A percentile compares a stretch with the other conserved stretches of the same genome.
These are phyloP conservation scores for Phytophthora melonis DNA, from an alignment of 352 stramenopile genomes.

Conservation along the genomic window DNA sequence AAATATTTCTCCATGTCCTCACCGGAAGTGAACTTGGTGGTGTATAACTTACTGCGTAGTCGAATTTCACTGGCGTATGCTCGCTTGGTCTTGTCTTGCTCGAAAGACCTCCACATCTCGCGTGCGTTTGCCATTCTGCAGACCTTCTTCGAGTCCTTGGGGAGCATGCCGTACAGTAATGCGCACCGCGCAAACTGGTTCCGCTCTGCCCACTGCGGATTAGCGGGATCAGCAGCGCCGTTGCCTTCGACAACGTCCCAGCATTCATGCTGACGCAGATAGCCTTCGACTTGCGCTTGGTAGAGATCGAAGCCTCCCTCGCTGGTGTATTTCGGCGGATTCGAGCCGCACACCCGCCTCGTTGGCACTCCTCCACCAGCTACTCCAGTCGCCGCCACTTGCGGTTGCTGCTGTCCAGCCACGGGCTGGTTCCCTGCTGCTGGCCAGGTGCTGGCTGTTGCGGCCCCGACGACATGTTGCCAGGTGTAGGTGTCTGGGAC, in stretches of 20 bases:
- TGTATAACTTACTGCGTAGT: slow-evolving; percentile 5
- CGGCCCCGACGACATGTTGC: too few species aligned
- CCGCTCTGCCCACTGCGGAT: background rate
- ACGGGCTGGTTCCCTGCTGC: too few species aligned
- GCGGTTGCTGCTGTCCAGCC: too few species aligned
- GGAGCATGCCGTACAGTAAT: slow-evolving; percentile 2
- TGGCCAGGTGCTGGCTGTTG: too few species aligned
- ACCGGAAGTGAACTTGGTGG: too few species aligned
- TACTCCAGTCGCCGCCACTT: too few species aligned
- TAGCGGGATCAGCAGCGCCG: background rate
- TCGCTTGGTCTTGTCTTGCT: slow-evolving; percentile 14
- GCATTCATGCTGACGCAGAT: background rate
- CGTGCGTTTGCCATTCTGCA: background rate
- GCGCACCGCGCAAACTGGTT: background rate
- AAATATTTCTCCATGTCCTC: background rate
- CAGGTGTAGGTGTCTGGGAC: too few species aligned
- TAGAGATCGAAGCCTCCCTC: background rate
- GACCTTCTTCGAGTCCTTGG: slow-evolving; percentile 16
- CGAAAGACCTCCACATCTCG: slow-evolving; percentile 1
- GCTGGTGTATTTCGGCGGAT: background rate
- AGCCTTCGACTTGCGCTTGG: background rate
- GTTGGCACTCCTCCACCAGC: background rate
- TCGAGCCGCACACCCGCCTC: too few species aligned
- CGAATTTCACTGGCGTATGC: slow-evolving; percentile 16
- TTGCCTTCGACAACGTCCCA: background rate